Evolutionary conservation across 768 basidiomycete genomes (phyloP), one percentile per base, ranked within the genome.

Genomic region (Rhizopogon vulgaris): DNA sequence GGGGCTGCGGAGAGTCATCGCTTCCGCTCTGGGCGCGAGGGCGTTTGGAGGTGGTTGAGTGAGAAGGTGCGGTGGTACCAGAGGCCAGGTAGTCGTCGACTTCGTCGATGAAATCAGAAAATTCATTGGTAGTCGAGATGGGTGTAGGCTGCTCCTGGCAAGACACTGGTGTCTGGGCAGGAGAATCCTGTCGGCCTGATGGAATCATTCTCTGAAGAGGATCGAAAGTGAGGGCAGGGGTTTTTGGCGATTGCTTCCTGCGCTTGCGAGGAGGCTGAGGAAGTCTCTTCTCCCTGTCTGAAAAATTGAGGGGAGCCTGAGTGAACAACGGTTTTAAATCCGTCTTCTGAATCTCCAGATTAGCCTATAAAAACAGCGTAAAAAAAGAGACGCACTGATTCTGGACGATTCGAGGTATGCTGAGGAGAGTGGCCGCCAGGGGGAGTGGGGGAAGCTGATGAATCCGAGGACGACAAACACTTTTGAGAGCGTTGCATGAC

Each of bases 231-330:
- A 63, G 14, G 38, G 17, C 40, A 6, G 67, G 56, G 14, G 52
- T 68, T 17, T 53, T 36, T 17, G 67, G 67, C 10, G 17, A 0
- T 15, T 43, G 59, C 55, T 55, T 70, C 58, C 67, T 67, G 51
- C 51, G 60, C 49, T 58, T 69, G 14, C 14, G 39, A 30, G 55
- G 48, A 39, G 27, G 60, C 6, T 48, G 6, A 3, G 41, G 4
- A 22, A 49, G 45, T 39, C 27, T 68, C 56, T n/a, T 68, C 56
- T 62, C 58, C 54, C 66, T 63, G 24, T 57, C 53, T 17, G 52
- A 43, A 22, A 46, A 46, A 40, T 56, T n/a, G 11, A 67, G 66
- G 6, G 66, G 66, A 2, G 57, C 54, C 6, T 7, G 47, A 7
- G 66, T 60, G 34, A 54, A 49, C 37, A 64, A 48, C 15, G 66